Evolutionary conservation across 306 rosid species (phyloP), one percentile per base, ranked within the genome.

Genomic region (Dryas drummondii): DNA sequence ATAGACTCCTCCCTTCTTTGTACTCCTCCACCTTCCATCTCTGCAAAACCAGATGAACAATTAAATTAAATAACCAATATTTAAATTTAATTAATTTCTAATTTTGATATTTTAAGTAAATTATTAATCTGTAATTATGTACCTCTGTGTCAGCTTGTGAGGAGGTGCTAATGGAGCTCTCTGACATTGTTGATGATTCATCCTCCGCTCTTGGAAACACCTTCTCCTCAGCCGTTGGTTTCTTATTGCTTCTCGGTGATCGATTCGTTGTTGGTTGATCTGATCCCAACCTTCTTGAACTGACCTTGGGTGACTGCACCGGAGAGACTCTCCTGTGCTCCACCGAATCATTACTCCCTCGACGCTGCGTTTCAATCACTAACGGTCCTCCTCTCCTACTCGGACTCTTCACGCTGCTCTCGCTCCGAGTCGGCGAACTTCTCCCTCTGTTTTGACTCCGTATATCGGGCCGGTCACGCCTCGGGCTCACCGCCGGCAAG

Each of bases 121-220:
- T 32, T 32, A 32, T 32, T 32, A 32, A 32, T 32, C 37, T 2
- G 37, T 17, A 68, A 11, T 72, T 27, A 44, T 19, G 67, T 52
- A 94, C 99, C 92, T 92, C 99, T 9, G 88, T 82, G 69, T 94
- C 97, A 5, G 87, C 81, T 58, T 80, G 91, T 27, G 97, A 92
- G 8, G 75, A 87, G 9, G 86, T 84, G 82, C 89, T 89, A 57
- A 89, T 54, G 72, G 91, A 85, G 78, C 91, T 84, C 42, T 92
- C 97, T 44, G 97, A 94, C 84, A 92, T 37, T 4, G 86, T 90
- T 73, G 97, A 86, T 0, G 86, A 82, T 66, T 91, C 97, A 49
- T 94, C 96, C 82, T 91, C 96, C 53, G 79, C 82, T 17, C 60
- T 82, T 48, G 59, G 54, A 12, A 77, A 60, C 57, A 72, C 66